Conservation (phyloP, 2,329 filamentous ascomycete genomes). For the Apiospora koreana region DNA sequence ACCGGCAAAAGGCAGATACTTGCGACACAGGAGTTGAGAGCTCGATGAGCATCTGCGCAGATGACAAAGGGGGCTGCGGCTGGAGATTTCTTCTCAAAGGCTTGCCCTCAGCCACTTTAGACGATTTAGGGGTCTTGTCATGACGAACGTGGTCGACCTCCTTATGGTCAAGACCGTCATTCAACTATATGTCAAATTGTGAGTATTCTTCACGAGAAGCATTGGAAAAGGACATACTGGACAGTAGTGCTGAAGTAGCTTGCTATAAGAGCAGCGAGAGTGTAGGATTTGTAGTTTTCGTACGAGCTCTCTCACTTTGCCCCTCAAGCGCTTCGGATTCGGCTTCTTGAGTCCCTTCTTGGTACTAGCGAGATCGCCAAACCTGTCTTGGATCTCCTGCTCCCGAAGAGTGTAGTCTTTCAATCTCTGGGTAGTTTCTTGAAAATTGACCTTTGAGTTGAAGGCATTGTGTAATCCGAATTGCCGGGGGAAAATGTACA, state of each 20-base stretch:
- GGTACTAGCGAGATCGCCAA: conserved; percentile 30
- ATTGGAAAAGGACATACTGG: conserved; percentile 41
- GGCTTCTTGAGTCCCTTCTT: conserved; percentile 32
- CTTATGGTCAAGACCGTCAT: background rate
- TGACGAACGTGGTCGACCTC: conserved; percentile 4
- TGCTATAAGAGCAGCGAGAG: conserved; percentile 74
- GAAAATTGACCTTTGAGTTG: conserved; percentile 64
- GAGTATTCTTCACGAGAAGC: background rate
- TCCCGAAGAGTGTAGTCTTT: conserved; percentile 87
- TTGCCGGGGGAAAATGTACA: conserved; percentile 91
- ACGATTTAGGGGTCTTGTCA: background rate
- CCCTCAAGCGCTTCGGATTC: conserved; percentile 70
- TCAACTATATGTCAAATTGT: background rate
- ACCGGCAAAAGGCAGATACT: conserved; percentile 86
- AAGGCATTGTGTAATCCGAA: conserved; percentile 94
- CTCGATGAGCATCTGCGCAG: conserved; percentile 40
- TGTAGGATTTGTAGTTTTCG: conserved; percentile 71
- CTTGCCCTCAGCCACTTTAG: conserved; percentile 18
- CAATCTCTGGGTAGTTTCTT: conserved; percentile 70
- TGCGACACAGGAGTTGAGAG: conserved; percentile 66
- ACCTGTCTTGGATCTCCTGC: conserved; percentile 65
- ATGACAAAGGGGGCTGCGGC: background rate
- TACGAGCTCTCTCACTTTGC: conserved; percentile 59
- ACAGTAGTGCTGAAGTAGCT: conserved; percentile 81
- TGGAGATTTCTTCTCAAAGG: background rate